Conservation (phyloP, 164 flowering plant genomes). For the Magnolia officinalis region DNA sequence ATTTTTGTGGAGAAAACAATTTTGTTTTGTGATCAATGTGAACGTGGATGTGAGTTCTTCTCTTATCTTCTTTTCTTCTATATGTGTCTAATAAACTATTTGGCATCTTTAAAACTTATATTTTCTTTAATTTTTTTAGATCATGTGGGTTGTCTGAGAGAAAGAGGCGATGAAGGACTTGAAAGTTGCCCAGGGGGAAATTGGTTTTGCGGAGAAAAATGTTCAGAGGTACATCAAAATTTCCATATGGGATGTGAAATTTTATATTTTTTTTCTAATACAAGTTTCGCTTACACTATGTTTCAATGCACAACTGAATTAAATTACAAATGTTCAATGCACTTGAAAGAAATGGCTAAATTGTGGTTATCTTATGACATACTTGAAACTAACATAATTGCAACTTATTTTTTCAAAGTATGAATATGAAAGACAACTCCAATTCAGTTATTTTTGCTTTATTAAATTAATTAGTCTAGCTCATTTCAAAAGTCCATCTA, state of each 20-base stretch:
- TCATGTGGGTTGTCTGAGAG: constrained; percentile 59
- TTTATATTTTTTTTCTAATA: too few species aligned
- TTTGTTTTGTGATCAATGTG: constrained; percentile 67
- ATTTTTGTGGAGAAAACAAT: constrained; percentile 21
- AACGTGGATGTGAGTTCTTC: constrained; percentile 56
- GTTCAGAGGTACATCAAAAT: constrained; percentile 51
- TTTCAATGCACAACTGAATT: too few species aligned
- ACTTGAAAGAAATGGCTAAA: too few species aligned
- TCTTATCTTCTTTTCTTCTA: not conserved
- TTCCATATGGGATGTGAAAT: not conserved
- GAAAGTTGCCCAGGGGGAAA: constrained; percentile 22
- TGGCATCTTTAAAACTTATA: not conserved
- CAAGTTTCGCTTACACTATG: too few species aligned
- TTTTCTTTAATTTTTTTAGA: constrained; percentile 32
- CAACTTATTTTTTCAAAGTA: too few species aligned
- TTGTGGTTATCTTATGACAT: too few species aligned
- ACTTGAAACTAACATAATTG: too few species aligned
- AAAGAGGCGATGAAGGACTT: constrained; percentile 15
- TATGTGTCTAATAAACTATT: not conserved
- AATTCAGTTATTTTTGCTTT: too few species aligned
- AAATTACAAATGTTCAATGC: too few species aligned
- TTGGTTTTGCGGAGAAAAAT: constrained; percentile 71
- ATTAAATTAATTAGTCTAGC: too few species aligned
- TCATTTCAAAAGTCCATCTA: too few species aligned
- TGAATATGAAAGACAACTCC: too few species aligned